Evolutionary conservation across 179 eudicot genomes (phyloP).

Genomic region (Corrigiola litoralis): DNA sequence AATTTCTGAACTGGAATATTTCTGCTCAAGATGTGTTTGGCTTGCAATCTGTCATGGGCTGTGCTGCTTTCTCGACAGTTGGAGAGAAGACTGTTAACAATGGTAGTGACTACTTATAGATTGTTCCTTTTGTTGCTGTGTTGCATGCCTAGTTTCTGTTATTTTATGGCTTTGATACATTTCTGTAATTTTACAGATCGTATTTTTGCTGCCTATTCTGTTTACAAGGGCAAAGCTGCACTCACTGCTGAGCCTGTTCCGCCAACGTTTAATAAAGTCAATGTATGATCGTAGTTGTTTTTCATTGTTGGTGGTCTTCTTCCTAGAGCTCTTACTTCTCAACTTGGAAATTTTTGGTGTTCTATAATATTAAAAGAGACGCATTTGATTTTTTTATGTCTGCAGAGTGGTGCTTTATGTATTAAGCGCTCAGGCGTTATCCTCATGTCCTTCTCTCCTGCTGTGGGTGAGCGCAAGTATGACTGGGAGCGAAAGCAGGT

Average conservation of each 20-base stretch:
- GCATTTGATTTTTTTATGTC: constrained; percentile 5
- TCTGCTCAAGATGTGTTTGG: constrained; percentile 11
- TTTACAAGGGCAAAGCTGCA: constrained; percentile 94
- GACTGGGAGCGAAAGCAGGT: constrained; percentile 96
- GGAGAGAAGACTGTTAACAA: constrained; percentile 13
- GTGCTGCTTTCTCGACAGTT: constrained; percentile 30
- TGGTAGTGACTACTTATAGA: constrained; percentile 5
- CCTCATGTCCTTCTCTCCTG: constrained; percentile 65
- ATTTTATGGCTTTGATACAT: neutral
- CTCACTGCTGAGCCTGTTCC: constrained; percentile 60
- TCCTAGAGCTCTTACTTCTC: neutral
- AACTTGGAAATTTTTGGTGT: neutral
- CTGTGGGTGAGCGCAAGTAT: constrained; percentile 88
- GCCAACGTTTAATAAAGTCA: constrained; percentile 50
- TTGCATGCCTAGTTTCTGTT: neutral
- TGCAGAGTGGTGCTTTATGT: constrained; percentile 58
- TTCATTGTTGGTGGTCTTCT: neutral
- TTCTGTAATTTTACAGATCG: constrained; percentile 26
- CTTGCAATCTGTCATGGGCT: constrained; percentile 11
- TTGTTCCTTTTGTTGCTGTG: neutral
- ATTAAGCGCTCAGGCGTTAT: constrained; percentile 70
- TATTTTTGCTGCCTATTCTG: constrained; percentile 47
- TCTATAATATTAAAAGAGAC: neutral
- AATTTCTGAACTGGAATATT: neutral
- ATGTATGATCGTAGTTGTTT: constrained; percentile 40